Conservation (phyloP, 495 filamentous ascomycete species). For the Aspergillus sparsus region DNA sequence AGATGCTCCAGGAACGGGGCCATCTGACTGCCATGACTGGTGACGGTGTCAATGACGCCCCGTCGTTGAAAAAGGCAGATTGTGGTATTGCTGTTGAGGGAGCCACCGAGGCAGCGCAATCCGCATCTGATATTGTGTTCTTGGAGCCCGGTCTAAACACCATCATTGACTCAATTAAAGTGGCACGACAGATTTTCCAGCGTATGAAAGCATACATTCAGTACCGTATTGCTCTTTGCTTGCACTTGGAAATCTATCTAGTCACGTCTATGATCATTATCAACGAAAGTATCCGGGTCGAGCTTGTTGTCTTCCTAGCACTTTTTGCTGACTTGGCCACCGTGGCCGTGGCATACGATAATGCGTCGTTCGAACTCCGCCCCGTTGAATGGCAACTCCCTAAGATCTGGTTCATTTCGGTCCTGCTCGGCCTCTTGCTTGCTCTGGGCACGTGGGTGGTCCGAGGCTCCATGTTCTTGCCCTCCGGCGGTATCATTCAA, state of each 20-base stretch:
- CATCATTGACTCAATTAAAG: slow-evolving; percentile 74
- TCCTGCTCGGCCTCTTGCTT: slow-evolving; percentile 63
- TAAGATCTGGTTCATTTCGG: slow-evolving; percentile 74
- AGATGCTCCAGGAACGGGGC: slow-evolving; percentile 94
- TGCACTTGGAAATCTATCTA: slow-evolving; percentile 73
- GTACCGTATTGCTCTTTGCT: slow-evolving; percentile 74
- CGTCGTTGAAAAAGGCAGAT: slow-evolving; percentile 94
- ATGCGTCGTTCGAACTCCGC: slow-evolving; percentile 67
- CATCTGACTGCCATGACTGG: slow-evolving; percentile 98
- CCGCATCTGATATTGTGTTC: slow-evolving; percentile 75
- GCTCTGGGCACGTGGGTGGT: slow-evolving; percentile 70
- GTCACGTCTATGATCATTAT: slow-evolving; percentile 74
- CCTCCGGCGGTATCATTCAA: slow-evolving; percentile 66
- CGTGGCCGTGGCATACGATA: slow-evolving; percentile 72
- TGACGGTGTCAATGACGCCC: slow-evolving; percentile 97
- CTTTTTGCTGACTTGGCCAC: slow-evolving; percentile 75
- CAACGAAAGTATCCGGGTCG: slow-evolving; percentile 66
- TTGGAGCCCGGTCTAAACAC: slow-evolving; percentile 72
- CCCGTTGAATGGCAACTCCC: slow-evolving; percentile 77
- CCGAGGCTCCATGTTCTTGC: slow-evolving; percentile 64
- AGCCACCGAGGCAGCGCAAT: slow-evolving; percentile 71
- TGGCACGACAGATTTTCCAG: slow-evolving; percentile 74
- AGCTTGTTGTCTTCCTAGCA: slow-evolving; percentile 71
- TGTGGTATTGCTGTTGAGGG: slow-evolving; percentile 72
- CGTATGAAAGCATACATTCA: slow-evolving; percentile 80